Base-by-base conservation (phyloP, 2,329 filamentous ascomycete species). In the Sclerotinia subarctica region DNA sequence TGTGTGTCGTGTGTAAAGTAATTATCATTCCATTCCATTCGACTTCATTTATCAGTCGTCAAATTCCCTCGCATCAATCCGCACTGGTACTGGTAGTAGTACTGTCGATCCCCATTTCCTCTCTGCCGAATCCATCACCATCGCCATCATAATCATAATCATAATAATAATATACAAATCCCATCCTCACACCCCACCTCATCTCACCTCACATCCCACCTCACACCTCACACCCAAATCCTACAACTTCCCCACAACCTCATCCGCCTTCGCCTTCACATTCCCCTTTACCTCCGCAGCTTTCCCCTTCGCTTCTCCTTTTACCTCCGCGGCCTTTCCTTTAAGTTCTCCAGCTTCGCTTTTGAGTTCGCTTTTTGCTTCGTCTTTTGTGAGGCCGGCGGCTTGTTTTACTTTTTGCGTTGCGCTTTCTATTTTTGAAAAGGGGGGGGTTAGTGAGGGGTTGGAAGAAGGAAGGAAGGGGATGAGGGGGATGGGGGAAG, bases 371-470 rank as follows among this genome's bases (percentile, higher is more conserved):
- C 17, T 11, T 26, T 51, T 64, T 0, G 63, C 63, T 29, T 44
- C 77, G n/a, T 71, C 77, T 2, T 78, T 76, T 2, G 78, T 76
- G 70, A 73, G 53, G 7, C 79, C 73, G 17, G 78, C 77, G 35
- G 79, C 79, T 38, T 83, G 78, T 77, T 86, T 86, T 64, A 82
- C 79, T 75, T 87, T 87, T 69, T 79, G 75, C 13, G 80, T 77
- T 49, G 74, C 76, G 60, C 74, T 78, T 70, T 79, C 80, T 79
- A 17, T 51, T n/a, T 59, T 21, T 1, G 3, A 24, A 21, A 24
- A 21, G 29, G 49, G 11, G 11, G n/a, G 26, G n/a, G 44, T 42
- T 42, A 49, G 17, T 64, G 15, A 6, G 35, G 15, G 38, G 38
- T n/a, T n/a, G 38, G 38, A 2, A 42, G 38, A 1, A 11, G 0